These are phyloP conservation scores for Macrolepiota fuliginosa DNA, from an alignment of 768 basidiomycete genomes.

Conservation along the genomic window DNA sequence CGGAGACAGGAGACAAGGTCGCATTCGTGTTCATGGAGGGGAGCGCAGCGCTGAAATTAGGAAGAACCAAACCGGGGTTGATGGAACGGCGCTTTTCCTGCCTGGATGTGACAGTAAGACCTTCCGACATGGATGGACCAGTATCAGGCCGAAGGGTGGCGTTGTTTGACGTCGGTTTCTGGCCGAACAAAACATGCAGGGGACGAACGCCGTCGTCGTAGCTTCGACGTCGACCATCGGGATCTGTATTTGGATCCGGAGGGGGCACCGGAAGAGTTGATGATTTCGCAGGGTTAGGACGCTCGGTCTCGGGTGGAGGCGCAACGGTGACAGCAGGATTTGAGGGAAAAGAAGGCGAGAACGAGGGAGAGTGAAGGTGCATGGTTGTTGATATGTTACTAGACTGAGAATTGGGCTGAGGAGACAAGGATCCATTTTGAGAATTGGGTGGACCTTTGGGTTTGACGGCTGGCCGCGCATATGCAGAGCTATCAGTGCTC, in stretches of 20 bases:
- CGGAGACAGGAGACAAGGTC: constrained; percentile 29
- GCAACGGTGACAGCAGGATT: constrained; percentile 36
- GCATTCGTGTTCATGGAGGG: constrained; percentile 22
- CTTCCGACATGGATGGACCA: constrained; percentile 21
- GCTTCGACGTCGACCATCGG: constrained; percentile 35
- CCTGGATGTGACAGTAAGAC: constrained; percentile 35
- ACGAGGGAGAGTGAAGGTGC: background rate
- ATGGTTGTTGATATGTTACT: constrained; percentile 12
- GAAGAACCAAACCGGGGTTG: constrained; percentile 40
- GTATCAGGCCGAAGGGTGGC: constrained; percentile 13
- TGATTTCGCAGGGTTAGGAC: constrained; percentile 29
- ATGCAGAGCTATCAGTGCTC: constrained; percentile 11
- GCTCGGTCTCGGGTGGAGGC: constrained; percentile 25
- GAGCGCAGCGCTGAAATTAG: constrained; percentile 26
- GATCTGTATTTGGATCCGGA: constrained; percentile 17
- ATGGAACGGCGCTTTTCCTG: constrained; percentile 48
- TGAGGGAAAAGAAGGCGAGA: background rate
- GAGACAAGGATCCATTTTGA: constrained; percentile 24
- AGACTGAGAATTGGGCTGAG: constrained; percentile 12
- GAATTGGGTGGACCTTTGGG: constrained; percentile 29
- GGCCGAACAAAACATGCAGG: constrained; percentile 32
- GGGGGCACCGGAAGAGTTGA: constrained; percentile 39
- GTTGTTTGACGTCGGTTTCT: constrained; percentile 23
- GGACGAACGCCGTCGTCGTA: constrained; percentile 46
- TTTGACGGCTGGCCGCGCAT: constrained; percentile 21